A percentile compares a stretch with the other conserved stretches of the same genome.
These are phyloP conservation scores for Ophiostoma sp. DNA, from an alignment of 2,329 filamentous ascomycete species.

Conservation along the genomic window DNA sequence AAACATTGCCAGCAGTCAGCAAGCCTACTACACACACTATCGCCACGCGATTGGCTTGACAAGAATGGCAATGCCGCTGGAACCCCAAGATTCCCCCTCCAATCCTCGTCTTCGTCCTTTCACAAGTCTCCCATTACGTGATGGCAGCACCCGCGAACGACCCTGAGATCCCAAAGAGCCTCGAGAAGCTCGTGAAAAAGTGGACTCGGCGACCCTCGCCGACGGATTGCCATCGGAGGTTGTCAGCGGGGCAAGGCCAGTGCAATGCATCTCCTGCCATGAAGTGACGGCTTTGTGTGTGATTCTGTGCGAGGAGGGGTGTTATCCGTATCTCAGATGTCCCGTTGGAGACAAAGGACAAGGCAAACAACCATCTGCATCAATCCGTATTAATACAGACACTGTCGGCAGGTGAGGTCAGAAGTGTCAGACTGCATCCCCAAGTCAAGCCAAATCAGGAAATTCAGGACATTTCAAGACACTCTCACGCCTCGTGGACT, in stretches of 20 bases:
- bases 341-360: constrained; percentile 7
- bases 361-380: not conserved
- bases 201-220: constrained; percentile 23
- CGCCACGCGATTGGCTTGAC: not conserved
- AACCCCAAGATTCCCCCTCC: not conserved
- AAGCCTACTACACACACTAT: not conserved
- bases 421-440: not conserved
- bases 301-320: not conserved
- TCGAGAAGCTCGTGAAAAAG: not conserved
- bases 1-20: not conserved
- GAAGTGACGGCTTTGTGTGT: constrained; percentile 1
- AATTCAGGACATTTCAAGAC: not conserved
- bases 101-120: not conserved
- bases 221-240: constrained; percentile 5
- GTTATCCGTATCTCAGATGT: not conserved
- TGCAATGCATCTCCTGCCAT: not conserved
- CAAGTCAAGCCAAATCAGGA: not conserved
- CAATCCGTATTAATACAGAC: constrained; percentile 4
- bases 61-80: not conserved
- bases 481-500: not conserved
- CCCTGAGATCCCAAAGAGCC: not conserved
- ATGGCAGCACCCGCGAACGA: not conserved
- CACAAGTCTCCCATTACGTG: not conserved
- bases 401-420: not conserved
- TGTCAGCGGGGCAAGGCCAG: not conserved